Conservation (phyloP, 2,329 filamentous ascomycete genomes). For the Pestalotiopsis sp. region DNA sequence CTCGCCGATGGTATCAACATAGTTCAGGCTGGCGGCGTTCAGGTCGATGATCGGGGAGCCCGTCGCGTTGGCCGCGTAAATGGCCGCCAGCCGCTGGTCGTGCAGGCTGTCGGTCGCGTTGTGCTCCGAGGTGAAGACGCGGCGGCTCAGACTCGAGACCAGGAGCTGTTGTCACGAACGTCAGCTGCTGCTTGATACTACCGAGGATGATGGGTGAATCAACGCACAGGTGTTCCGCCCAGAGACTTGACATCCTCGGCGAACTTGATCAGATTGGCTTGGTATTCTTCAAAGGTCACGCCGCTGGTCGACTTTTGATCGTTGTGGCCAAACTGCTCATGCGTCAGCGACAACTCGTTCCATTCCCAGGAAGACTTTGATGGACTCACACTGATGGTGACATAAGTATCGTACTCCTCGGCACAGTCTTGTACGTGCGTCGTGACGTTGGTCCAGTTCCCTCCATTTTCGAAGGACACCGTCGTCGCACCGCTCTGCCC, state of each 20-base stretch:
- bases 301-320: constrained; percentile 55
- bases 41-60: constrained; percentile 47
- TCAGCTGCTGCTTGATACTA: background rate
- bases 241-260: constrained; percentile 43
- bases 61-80: constrained; percentile 45
- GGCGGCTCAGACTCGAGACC: constrained; percentile 57
- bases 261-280: constrained; percentile 51
- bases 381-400: constrained; percentile 52
- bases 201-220: no score
- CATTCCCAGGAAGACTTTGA: background rate
- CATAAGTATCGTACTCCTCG: constrained; percentile 45
- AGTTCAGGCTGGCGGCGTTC: constrained; percentile 51
- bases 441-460: constrained; percentile 55
- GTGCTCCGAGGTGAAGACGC: constrained; percentile 39
- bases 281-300: constrained; percentile 49
- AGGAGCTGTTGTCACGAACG: constrained; percentile 35
- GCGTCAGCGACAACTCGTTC: background rate
- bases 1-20: constrained; percentile 55
- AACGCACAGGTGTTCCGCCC: constrained; percentile 45
- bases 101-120: constrained; percentile 49
- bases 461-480: constrained; percentile 51
- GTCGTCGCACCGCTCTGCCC: constrained; percentile 61
- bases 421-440: constrained; percentile 41
- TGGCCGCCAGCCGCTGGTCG: constrained; percentile 46
- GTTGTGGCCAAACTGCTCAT: constrained; percentile 61